Base-by-base conservation (phyloP, 2,329 filamentous ascomycete species). In the Cercospora zeina region DNA sequence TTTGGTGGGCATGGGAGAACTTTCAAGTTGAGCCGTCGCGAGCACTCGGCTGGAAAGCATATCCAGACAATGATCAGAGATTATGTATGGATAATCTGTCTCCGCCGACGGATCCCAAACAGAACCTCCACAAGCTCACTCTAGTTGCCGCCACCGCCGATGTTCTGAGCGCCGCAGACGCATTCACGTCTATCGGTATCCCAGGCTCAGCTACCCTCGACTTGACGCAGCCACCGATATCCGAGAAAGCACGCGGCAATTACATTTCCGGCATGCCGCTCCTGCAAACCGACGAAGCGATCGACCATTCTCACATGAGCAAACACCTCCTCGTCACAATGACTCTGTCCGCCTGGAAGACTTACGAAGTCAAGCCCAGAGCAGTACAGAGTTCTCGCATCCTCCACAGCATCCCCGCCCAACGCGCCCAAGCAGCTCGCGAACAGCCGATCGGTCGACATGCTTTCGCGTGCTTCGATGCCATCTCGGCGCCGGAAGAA, bases 161-260 rank as follows among this genome's bases (percentile, higher is more conserved):
- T 8, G 76, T 80, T 1, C 79, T 90, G 75, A 92, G 90, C 72
- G 82, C 82, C 39, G 82, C 85, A 19, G 90, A 95, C 73, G 62
- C 88, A 1, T 84, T 81, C 70, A 84, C 84, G 21, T 74, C 76
- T 14, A 76, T 79, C 24, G 78, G 78, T 4, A 80, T 84, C 53
- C 80, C 79, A 3, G 74, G 55, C 3, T 62, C 56, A 13, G 62
- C 61, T 19, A 67, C 68, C 13, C 73, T 90, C 24, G 90, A 96
- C 69, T 74, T 86, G 3, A 87, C 87, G 0, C 75, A 85, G 24
- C 88, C 89, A 0, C 77, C 80, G 1, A 77, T 89, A 5, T 71
- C 78, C 0, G 77, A 80, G 9, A 85, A 83, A 67, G 77, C 79
- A n/a, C 80, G 79, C 16, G 73, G 77, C 11, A 83, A 83, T 67